Evolutionary conservation across 2,329 filamentous ascomycete species (phyloP).

Genomic region (Fusarium xylarioides): DNA sequence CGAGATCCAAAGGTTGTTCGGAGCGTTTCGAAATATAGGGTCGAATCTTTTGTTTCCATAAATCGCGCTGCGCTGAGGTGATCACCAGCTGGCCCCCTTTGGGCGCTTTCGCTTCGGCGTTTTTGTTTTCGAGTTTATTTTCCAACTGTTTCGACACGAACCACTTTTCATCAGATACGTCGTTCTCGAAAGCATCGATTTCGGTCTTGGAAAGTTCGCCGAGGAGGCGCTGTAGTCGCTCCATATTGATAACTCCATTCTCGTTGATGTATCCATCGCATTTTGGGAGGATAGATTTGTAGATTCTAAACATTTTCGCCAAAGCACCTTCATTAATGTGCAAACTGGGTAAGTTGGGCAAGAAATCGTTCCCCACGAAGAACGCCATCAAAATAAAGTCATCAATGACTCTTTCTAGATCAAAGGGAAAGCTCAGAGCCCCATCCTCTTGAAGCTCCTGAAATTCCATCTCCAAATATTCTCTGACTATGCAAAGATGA

Average conservation of each 20-base stretch:
- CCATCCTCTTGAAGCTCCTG: slow-evolving; percentile 85
- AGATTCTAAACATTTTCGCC: slow-evolving; percentile 96
- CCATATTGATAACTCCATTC: slow-evolving; percentile 87
- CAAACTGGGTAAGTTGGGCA: slow-evolving; percentile 93
- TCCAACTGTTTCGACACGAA: slow-evolving; percentile 85
- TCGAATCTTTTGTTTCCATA: slow-evolving; percentile 84
- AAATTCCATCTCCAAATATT: slow-evolving; percentile 97
- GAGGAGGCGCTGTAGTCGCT: slow-evolving; percentile 79
- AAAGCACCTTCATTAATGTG: slow-evolving; percentile 99
- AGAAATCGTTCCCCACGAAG: slow-evolving; percentile 98
- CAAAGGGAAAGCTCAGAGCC: slow-evolving; percentile 78
- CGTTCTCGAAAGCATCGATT: slow-evolving; percentile 89
- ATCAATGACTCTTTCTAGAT: slow-evolving; percentile 96
- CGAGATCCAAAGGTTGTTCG: slow-evolving; percentile 74
- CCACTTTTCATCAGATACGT: slow-evolving; percentile 90
- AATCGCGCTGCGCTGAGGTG: slow-evolving; percentile 79
- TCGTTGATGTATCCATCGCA: slow-evolving; percentile 97
- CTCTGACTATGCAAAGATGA: slow-evolving; percentile 96
- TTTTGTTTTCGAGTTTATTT: slow-evolving; percentile 67
- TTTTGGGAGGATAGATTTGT: slow-evolving; percentile 88
- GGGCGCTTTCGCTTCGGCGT: slow-evolving; percentile 61
- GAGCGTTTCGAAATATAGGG: slow-evolving; percentile 80
- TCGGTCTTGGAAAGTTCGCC: slow-evolving; percentile 89
- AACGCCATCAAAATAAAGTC: slow-evolving; percentile 99
- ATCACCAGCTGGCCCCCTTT: slow-evolving; percentile 73